Conservation (phyloP, 2,329 filamentous ascomycete species). For the Beauveria caledonica region DNA sequence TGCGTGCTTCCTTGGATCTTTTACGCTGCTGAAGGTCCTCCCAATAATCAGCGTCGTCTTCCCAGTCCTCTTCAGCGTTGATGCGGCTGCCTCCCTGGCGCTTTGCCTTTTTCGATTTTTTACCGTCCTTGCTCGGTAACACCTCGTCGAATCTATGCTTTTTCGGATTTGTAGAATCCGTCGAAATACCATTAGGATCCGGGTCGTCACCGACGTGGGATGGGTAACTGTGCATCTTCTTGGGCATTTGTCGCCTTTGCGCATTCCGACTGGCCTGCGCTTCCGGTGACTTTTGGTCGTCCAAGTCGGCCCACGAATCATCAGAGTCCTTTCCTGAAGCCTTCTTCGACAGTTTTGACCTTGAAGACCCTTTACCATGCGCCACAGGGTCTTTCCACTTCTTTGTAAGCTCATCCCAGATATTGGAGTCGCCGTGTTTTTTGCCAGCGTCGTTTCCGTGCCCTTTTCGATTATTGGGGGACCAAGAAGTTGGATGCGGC, state of each 20-base stretch:
- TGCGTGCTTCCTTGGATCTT: constrained; percentile 33
- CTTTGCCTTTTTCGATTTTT: constrained; percentile 6
- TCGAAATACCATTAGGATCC: not conserved
- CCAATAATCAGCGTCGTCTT: constrained; percentile 30
- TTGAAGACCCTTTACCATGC: not conserved
- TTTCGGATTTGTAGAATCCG: not conserved
- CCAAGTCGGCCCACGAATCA: constrained; percentile 18
- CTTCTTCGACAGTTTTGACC: not conserved
- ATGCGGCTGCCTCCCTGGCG: not conserved
- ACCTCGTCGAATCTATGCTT: not conserved
- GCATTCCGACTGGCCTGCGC: not conserved
- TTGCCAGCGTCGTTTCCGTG: constrained; percentile 13
- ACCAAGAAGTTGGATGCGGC: constrained; percentile 6
- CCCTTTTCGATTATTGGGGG: constrained; percentile 15
- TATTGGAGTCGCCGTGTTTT: constrained; percentile 10
- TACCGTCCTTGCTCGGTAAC: not conserved
- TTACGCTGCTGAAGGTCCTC: constrained; percentile 33
- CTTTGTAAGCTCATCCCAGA: constrained; percentile 15
- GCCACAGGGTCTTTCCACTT: not conserved
- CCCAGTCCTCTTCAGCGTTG: constrained; percentile 26
- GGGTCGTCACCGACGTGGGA: constrained; percentile 9
- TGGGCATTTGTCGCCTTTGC: not conserved
- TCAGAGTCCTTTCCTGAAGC: not conserved
- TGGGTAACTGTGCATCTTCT: constrained; percentile 8
- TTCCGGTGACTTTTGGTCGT: not conserved